Evolutionary conservation across 202 grass and related monocot genomes (phyloP).

Genomic region (Zoysia matrella): DNA sequence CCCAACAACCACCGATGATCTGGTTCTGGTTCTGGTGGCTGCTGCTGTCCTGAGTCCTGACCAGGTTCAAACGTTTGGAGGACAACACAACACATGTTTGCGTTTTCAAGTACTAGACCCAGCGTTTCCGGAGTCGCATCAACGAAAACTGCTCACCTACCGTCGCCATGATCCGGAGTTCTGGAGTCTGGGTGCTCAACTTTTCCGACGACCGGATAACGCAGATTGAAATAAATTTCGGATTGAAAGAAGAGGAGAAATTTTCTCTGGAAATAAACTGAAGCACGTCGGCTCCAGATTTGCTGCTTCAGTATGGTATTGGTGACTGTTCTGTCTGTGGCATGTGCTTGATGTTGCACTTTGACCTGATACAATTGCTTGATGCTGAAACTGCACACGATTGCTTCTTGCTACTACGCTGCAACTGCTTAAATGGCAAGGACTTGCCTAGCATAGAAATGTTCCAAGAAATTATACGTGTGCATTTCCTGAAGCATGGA

Average conservation of each 20-base stretch:
- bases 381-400: no score
- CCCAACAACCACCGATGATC: slow-evolving; percentile 1
- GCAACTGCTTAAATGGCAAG: background rate
- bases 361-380: no score
- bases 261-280: background rate
- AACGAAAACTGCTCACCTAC: slow-evolving; percentile 19
- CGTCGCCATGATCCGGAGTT: background rate
- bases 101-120: background rate
- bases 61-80: no score
- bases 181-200: background rate
- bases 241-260: background rate
- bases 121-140: background rate
- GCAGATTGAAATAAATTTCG: background rate
- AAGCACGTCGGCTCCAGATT: background rate
- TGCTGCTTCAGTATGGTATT: no score
- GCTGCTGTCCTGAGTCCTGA: background rate
- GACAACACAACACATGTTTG: background rate
- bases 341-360: no score
- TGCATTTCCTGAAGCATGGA: slow-evolving; percentile 2
- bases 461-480: background rate
- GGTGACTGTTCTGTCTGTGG: no score
- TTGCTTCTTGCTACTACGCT: no score
- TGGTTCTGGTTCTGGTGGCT: background rate
- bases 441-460: slow-evolving; percentile 9
- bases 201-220: slow-evolving; percentile 22